Evolutionary conservation across 257 asterid genomes (phyloP).

Genomic region (Solanum pinnatisectum): DNA sequence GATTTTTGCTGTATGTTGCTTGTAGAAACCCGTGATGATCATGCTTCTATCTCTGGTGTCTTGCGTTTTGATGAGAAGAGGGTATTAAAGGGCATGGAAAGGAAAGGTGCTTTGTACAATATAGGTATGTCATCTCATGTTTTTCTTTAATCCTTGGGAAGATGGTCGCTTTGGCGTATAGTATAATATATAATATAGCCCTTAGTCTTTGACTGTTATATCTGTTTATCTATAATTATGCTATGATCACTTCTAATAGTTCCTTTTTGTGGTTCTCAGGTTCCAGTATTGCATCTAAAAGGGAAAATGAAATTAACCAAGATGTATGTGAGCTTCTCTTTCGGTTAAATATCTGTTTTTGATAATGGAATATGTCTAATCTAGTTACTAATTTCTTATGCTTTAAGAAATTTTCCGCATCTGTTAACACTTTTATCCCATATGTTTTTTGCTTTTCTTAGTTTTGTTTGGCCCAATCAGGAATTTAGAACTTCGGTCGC

Average conservation of each 20-base stretch:
- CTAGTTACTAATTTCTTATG: neutral
- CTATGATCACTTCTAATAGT: neutral
- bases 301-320: neutral
- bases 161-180: neutral
- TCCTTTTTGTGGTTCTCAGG: neutral
- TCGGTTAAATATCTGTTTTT: neutral
- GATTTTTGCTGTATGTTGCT: slow-evolving; percentile 53
- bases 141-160: neutral
- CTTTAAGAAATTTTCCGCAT: neutral
- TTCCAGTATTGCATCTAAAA: neutral
- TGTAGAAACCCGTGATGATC: slow-evolving; percentile 54
- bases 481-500: neutral
- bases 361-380: neutral
- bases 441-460: neutral
- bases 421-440: neutral
- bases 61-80: slow-evolving; percentile 46
- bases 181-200: neutral
- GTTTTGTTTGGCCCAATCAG: neutral
- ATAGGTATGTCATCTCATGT: slow-evolving; percentile 33
- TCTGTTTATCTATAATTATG: neutral
- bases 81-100: slow-evolving; percentile 33
- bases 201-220: neutral
- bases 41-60: slow-evolving; percentile 55
- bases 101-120: slow-evolving; percentile 40
- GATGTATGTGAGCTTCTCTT: slow-evolving; percentile 4